phyloP scores from a whole-genome alignment of 192 early-diverging fungal species.

The Chytriomyces sp. region DNA sequence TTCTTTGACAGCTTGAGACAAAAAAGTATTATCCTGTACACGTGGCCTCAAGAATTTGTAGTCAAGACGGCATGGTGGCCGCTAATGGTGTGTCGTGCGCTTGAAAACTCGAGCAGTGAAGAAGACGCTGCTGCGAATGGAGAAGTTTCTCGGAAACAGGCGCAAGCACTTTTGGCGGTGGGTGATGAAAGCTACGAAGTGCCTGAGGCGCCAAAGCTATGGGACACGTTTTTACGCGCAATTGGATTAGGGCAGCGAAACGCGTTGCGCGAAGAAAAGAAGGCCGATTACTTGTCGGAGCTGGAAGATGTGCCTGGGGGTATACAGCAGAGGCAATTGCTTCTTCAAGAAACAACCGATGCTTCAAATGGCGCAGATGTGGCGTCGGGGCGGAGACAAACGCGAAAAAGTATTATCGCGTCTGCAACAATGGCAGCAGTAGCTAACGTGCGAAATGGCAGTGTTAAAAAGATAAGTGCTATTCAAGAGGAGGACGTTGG shows the following conservation, averaged over 20 bases:
- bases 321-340: not conserved
- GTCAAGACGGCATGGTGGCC: conserved; percentile 44
- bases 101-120: conserved; percentile 20
- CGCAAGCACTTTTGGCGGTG: not conserved
- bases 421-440: conserved; percentile 1
- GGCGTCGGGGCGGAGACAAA: conserved; percentile 1
- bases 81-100: conserved; percentile 25
- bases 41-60: conserved; percentile 47
- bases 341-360: not conserved
- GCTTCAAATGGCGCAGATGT: not conserved
- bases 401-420: not conserved
- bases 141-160: not conserved
- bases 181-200: conserved; percentile 16
- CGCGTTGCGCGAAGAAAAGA: not conserved
- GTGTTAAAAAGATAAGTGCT: not conserved
- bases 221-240: conserved; percentile 3
- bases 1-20: not conserved
- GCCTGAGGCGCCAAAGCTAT: not conserved
- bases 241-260: not conserved
- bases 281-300: not conserved
- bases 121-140: not conserved
- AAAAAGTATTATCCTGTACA: conserved; percentile 41
- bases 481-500: not conserved
- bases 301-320: not conserved
- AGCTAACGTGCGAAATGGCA: not conserved